Base-by-base conservation (phyloP, 1,139 yeast genomes). In the Chernovozyma aurita region DNA sequence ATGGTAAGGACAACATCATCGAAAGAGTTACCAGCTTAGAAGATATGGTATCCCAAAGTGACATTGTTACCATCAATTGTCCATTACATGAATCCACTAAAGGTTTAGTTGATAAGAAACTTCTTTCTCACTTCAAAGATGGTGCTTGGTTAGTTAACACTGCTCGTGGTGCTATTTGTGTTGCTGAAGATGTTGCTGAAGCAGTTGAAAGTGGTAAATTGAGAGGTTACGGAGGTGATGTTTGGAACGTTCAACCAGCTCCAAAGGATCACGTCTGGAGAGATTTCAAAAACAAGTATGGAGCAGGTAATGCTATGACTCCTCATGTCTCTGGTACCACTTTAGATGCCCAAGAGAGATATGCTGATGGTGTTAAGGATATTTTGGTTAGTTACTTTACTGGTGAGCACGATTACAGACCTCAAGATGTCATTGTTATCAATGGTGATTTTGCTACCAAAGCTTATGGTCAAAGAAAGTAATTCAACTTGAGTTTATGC, bases 181-280 rank as follows among this genome's bases (percentile, higher is more conserved):
- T 71, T 38, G 81, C 78, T 34, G 71, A 84, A 47, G 94, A 78
- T 48, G 85, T 84, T 42, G 88, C 88, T 0, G 90, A 70, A 13
- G 92, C 92, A 1, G 73, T 84, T 34, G 55, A 70, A 38, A 63
- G 78, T 29, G 94, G 94, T 35, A 83, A 80, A 49, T 60, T 84
- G 42, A 68, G 80, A 47, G 90, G 92, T 34, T 84, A 85, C 54
- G 92, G 90, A 50, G 94, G 94, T 50, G 94, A 84, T 57, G 94
- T 85, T 35, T 83, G 92, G 87, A 73, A 55, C 65, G 81, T 80
- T 22, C 94, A 84, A 63, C 95, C 94, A 30, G 86, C 94, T 25
- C 86, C 87, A 45, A 61, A 63, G 42, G 73, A 74, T 55, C 88
- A 82, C 53, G 88, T 90, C 44, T 85, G 94, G 94, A 71, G 88